Evolutionary conservation across 2,329 filamentous ascomycete species (phyloP).

Genomic region (Fonsecaea erecta): DNA sequence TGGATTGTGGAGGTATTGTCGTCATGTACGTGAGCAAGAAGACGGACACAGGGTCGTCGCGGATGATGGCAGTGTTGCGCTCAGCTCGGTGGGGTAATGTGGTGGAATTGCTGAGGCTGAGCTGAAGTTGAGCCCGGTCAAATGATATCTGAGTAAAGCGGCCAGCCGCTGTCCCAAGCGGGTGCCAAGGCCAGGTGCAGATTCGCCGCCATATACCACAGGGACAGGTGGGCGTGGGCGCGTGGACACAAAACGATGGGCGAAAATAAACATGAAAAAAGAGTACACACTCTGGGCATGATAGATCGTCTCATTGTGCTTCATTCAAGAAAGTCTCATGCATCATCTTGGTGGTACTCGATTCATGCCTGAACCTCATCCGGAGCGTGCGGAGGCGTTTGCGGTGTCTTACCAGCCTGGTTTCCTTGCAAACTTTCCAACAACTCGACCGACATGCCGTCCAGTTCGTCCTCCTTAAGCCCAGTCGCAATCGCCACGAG

Average conservation of each 20-base stretch:
- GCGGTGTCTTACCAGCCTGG: slow-evolving; percentile 16
- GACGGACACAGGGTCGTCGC: too few species aligned
- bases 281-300: not conserved
- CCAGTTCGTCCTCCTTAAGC: slow-evolving; percentile 53
- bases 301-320: not conserved
- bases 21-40: too few species aligned
- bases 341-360: not conserved
- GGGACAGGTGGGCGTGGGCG: too few species aligned
- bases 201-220: too few species aligned
- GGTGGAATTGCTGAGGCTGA: too few species aligned
- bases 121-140: too few species aligned
- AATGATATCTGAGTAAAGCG: too few species aligned
- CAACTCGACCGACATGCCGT: slow-evolving; percentile 53
- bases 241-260: not conserved
- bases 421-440: slow-evolving; percentile 49
- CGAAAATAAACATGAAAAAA: not conserved
- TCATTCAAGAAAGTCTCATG: not conserved
- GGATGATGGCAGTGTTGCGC: too few species aligned
- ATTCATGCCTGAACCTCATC: slow-evolving; percentile 1
- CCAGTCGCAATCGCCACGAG: slow-evolving; percentile 54
- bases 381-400: slow-evolving; percentile 27
- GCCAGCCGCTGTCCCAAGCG: too few species aligned
- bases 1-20: too few species aligned
- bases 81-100: too few species aligned
- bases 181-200: too few species aligned